A percentile compares a stretch with the other conserved stretches of the same genome.
Conservation (phyloP, 2,329 filamentous ascomycete species). For the Cladosporium oxysporum region DNA sequence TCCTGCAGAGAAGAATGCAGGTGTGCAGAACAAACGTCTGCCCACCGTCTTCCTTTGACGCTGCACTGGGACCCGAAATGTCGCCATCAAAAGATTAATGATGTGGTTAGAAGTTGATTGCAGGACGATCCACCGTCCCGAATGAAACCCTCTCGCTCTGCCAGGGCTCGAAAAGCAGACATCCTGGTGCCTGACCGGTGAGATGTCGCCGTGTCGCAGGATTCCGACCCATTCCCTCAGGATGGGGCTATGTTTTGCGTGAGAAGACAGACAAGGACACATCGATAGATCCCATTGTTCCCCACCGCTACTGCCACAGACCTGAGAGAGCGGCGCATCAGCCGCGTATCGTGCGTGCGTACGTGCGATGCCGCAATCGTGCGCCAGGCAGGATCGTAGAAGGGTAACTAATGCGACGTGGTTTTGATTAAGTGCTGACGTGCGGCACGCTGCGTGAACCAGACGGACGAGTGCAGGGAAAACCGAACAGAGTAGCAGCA, state of each 20-base stretch:
- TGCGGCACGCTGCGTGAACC: slow-evolving; percentile 10
- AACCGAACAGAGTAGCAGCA: background rate
- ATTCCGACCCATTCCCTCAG: background rate
- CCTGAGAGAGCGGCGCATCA: background rate
- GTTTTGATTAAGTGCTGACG: slow-evolving; percentile 16
- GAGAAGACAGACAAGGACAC: background rate
- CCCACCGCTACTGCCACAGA: background rate
- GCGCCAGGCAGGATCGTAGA: slow-evolving; percentile 1
- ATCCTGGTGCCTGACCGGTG: slow-evolving; percentile 5
- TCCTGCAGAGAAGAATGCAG: background rate
- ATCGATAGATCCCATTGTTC: background rate
- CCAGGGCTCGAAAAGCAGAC: background rate
- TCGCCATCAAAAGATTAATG: background rate
- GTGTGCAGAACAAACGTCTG: slow-evolving; percentile 4
- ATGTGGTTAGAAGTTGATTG: background rate
- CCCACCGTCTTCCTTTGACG: background rate
- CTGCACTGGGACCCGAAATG: background rate
- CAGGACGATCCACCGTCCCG: background rate
- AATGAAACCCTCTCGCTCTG: background rate
- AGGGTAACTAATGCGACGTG: background rate
- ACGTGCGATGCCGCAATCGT: slow-evolving; percentile 4
- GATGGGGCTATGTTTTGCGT: slow-evolving; percentile 8
- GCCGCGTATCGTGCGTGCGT: background rate
- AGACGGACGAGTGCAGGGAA: background rate
- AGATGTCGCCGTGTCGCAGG: background rate